Evolutionary conservation across 495 filamentous ascomycete species (phyloP), one percentile per base, ranked within the genome.

Genomic region (Massariosphaeria phaeospora): DNA sequence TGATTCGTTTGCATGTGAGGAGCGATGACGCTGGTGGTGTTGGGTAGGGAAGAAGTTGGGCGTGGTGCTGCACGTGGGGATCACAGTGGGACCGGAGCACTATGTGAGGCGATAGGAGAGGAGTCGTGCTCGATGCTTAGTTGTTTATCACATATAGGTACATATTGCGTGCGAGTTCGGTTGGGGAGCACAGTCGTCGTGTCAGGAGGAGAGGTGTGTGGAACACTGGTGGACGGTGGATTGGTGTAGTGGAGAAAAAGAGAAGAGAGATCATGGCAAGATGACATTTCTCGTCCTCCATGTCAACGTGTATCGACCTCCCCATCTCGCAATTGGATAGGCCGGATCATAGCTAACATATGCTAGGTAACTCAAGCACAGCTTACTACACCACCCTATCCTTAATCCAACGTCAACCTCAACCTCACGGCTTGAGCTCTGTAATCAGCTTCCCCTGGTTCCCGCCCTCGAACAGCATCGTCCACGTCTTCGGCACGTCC

Each of bases 381-480:
- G n/a, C n/a, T 42, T 5, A 15, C 17, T 42, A 2, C 9, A 42
- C 18, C 17, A 23, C 39, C 23, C 2, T 17, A 21, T 17, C 29
- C 29, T 33, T 35, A 35, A 34, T 48, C 35, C 45, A 33, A 48
- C 26, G 45, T 48, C 45, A 49, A 49, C 31, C 21, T 3, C 42
- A 15, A 43, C n/a, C 26, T 50, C 38, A 57, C 13, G n/a, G 29
- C 23, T 26, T 53, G 18, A 65, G 34, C 48, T 65, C 57, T 6
- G 68, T 70, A 20, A 72, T 46, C 41, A 72, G 43, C 51, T 72
- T 72, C 1, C 69, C 69, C 35, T 61, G 65, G 34, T 72, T 72
- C 6, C 55, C 53, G 12, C 69, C 67, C 8, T 48, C 39, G 43
- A 70, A 72, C 54, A 72, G 34, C 60, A 55, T 42, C 59, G 64